Evolutionary conservation across 768 basidiomycete genomes (phyloP), one percentile per base, ranked within the genome.

Genomic region (Flagelloscypha sp.): DNA sequence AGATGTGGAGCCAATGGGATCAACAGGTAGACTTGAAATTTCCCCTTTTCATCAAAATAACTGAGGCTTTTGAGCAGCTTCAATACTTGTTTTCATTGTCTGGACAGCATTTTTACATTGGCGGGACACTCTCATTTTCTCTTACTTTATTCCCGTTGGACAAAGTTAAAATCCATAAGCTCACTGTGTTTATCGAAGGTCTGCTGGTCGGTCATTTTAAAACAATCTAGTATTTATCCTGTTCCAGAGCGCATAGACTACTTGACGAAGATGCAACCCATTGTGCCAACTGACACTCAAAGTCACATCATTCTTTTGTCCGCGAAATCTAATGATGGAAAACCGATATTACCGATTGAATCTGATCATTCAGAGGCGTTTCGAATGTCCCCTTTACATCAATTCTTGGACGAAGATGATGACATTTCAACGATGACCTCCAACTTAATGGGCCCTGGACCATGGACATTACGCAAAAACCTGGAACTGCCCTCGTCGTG

Each of bases 131-230:
- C 34, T 87, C 90, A 0, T 59, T 97, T 17, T 73, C 73, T 18
- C 65, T 99, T 19, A 79, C 84, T 1, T 62, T 97, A 36, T 74
- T 84, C 68, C 93, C 94, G 2, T 53, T 94, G 38, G 64, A 76
- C 19, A 94, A 94, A 53, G 66, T 89, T 54, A 86, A 81, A 54
- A 64, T 97, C 8, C 78, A 88, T 54, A 67, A 80, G 16, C 46
- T 98, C 13, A 65, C 72, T 1, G 74, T 84, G 3, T 63, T 70
- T 10, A 65, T 99, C 22, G 93, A 97, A 66, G 90, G 93, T 87
- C 48, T n/a, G n/a, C n/a, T n/a, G n/a, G n/a, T n/a, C n/a, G n/a
- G 27, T 20, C 24, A 19, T n/a, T n/a, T n/a, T n/a, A n/a, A n/a
- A n/a, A n/a, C n/a, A n/a, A n/a, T n/a, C 16, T 47, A 6, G 34